Base-by-base conservation (phyloP, 441 rosid genomes). In the Pelargonium citronellum region DNA sequence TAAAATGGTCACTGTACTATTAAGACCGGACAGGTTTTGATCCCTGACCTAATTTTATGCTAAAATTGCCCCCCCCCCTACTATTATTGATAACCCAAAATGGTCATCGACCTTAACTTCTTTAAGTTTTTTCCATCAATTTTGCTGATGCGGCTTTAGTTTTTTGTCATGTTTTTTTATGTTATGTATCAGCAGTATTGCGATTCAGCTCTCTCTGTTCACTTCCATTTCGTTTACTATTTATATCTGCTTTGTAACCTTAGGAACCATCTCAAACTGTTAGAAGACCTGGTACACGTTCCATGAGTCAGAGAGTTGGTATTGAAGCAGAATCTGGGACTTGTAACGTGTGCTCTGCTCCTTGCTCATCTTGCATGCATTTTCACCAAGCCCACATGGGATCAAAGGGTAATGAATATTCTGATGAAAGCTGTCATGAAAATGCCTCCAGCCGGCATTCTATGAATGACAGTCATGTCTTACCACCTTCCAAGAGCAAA, bases 361-460 rank as follows among this genome's bases (percentile, higher is more conserved):
- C 95, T 79, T 87, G 96, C 83, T 88, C 95, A 67, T 94, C 95
- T 58, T 94, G 97, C 78, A 86, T 86, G 91, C 97, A 90, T 78
- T 87, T 73, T 72, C 83, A 78, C 73, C 71, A 72, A 70, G 83
- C 80, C 77, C 71, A 71, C 68, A 79, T 85, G 81, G 90, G 82
- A 75, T 83, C 86, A 37, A 88, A 87, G 74, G 79, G 53, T 66
- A 85, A 77, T 7, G 95, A 84, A 74, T 80, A 76, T 73, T 85
- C 89, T 13, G 95, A 89, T 83, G 96, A 89, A 72, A 86, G 79
- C 66, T 79, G 83, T 76, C 87, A 47, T 46, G 83, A 73, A 70
- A 76, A 84, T 47, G 84, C 75, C 27, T 78, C 79, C 15, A 89
- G 87, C 79, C 93, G 81, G 77, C 70, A 75, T 78, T 88, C 99